Evolutionary conservation across 139 green algal genomes (phyloP), one percentile per base, ranked within the genome.

Genomic region (Chlorella sp.): DNA sequence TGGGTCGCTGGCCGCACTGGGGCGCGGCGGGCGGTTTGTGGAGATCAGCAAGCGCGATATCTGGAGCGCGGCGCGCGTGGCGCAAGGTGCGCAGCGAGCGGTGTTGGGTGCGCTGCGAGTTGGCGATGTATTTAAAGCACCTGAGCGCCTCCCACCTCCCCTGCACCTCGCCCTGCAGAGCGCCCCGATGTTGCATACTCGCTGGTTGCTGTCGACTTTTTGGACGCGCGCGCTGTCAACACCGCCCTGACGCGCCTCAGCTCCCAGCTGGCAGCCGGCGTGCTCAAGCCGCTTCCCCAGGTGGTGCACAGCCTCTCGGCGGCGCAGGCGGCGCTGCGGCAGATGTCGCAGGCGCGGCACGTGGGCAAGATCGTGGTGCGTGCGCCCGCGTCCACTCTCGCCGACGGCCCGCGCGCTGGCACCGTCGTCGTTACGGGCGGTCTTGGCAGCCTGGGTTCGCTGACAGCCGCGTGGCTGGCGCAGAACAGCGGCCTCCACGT

Each of bases 11-110:
- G 71, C 79, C 11, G 56, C 29, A 2, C 33, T 84, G 29, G 42
- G 36, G 12, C 25, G 14, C 8, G 90, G 90, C 53, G 92, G 86
- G 0, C 63, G 82, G 0, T 82, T 95, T 74, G 86, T 94, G 56
- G 93, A 97, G 83, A 96, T 97, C 75, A 89, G 87, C 76, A 97
- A 97, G 88, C 82, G 93, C 46, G 93, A 96, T 86, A 94, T 97
- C 66, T 96, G 89, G 89, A 87, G 77, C 36, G 55, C 79, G 4
- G 73, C 67, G 5, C 82, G 90, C 21, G 78, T 92, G 11, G 60
- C 73, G 27, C 81, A 90, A 58, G 72, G 72, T 78, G 35, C 71
- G 70, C 17, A n/a, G 17, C 42, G 3, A 50, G 25, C 7, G 31
- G 9, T 19, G 27, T 6, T 53, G 46, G 17, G n/a, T n/a, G 8